phyloP scores from a whole-genome alignment of 2,329 filamentous ascomycete species.

The Fusarium torreyae region DNA sequence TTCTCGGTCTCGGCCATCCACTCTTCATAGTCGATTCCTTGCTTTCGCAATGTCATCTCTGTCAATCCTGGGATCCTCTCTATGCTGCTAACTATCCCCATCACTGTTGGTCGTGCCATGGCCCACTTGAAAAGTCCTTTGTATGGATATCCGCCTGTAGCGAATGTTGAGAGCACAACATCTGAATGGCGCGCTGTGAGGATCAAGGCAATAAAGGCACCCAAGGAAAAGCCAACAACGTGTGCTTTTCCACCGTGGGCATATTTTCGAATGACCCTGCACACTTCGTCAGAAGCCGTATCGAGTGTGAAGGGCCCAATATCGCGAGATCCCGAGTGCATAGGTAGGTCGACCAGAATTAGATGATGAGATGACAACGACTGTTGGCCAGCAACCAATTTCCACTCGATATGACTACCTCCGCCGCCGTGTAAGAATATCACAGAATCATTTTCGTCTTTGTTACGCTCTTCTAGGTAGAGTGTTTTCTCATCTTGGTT shows the following conservation, averaged over 20 bases:
- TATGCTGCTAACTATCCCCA: slow-evolving; percentile 11
- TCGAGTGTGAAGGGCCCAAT: slow-evolving; percentile 2
- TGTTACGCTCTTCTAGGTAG: slow-evolving; percentile 1
- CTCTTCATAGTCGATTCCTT: slow-evolving; percentile 35
- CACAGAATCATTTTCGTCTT: slow-evolving; percentile 6
- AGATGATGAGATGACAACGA: slow-evolving; percentile 20
- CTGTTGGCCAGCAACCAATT: slow-evolving; percentile 3
- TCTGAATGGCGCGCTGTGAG: slow-evolving; percentile 12
- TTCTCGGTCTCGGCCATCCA: slow-evolving; percentile 15
- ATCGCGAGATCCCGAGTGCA: slow-evolving; percentile 28
- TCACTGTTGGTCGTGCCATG: slow-evolving; percentile 10
- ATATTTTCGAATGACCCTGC: slow-evolving; percentile 52
- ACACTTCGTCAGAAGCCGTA: slow-evolving; percentile 42
- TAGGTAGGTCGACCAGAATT: slow-evolving; percentile 27
- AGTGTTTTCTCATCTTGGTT: neutral
- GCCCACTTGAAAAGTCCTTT: slow-evolving; percentile 29
- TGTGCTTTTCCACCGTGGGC: slow-evolving; percentile 56
- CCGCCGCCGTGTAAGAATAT: slow-evolving; percentile 18
- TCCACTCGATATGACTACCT: slow-evolving; percentile 30
- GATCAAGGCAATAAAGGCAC: slow-evolving; percentile 18
- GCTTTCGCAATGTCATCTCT: slow-evolving; percentile 2
- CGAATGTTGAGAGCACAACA: slow-evolving; percentile 17
- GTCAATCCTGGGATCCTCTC: slow-evolving; percentile 12
- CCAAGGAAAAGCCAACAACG: slow-evolving; percentile 58
- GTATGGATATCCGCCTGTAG: slow-evolving; percentile 24